Evolutionary conservation across 768 basidiomycete species (phyloP).

Genomic region (Lactarius sp.): DNA sequence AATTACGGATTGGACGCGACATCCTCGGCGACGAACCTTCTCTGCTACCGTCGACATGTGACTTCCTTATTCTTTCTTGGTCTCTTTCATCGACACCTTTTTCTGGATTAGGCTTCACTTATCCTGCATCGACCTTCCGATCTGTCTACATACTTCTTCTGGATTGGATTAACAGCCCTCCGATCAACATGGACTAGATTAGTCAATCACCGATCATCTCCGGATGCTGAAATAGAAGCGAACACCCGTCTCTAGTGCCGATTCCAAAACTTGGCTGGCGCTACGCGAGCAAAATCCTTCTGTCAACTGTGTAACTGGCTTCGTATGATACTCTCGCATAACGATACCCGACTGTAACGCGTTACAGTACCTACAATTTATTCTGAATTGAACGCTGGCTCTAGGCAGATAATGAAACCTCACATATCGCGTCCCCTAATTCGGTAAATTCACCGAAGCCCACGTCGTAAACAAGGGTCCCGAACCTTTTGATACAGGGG

Average conservation of each 20-base stretch:
- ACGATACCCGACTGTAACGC: constrained; percentile 3
- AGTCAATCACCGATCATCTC: too few species aligned
- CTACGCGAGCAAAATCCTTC: too few species aligned
- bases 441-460: too few species aligned
- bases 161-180: neutral
- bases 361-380: neutral
- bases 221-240: neutral
- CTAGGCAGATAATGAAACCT: neutral
- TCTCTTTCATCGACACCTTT: too few species aligned
- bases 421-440: neutral
- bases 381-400: too few species aligned
- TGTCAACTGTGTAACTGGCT: neutral
- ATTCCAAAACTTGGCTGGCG: too few species aligned
- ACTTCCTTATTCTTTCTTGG: neutral
- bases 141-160: neutral
- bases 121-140: neutral
- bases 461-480: too few species aligned
- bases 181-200: too few species aligned
- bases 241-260: too few species aligned
- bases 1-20: constrained; percentile 5
- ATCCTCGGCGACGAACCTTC: constrained; percentile 14
- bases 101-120: neutral
- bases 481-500: too few species aligned
- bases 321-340: neutral
- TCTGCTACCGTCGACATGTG: constrained; percentile 20